These are phyloP conservation scores for Penicillium sp. DNA, from an alignment of 2,329 filamentous ascomycete species.

Conservation along the genomic window DNA sequence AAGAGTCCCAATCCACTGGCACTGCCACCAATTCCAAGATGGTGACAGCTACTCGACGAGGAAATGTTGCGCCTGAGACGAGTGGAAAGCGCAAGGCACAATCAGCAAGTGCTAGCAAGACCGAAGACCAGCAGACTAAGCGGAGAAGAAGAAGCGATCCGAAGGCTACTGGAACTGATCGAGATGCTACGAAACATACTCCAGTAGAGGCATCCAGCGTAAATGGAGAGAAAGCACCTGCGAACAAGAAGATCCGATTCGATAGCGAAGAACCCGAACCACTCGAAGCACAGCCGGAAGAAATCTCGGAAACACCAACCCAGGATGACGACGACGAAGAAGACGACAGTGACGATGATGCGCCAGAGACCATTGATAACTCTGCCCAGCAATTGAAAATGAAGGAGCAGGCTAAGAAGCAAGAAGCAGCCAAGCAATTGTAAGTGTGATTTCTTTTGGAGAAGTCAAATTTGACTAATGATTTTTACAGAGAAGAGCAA, in stretches of 20 bases:
- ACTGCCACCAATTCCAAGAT: slow-evolving; percentile 29
- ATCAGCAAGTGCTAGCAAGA: slow-evolving; percentile 19
- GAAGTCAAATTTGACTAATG: slow-evolving; percentile 19
- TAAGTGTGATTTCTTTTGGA: slow-evolving; percentile 20
- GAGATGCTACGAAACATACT: slow-evolving; percentile 11
- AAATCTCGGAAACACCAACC: slow-evolving; percentile 18
- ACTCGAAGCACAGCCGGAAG: slow-evolving; percentile 19
- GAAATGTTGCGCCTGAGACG: slow-evolving; percentile 22
- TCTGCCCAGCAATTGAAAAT: slow-evolving; percentile 39
- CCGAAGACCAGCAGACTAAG: slow-evolving; percentile 31
- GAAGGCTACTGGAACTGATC: slow-evolving; percentile 19
- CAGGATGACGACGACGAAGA: slow-evolving; percentile 28
- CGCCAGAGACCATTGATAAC: slow-evolving; percentile 44
- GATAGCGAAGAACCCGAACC: slow-evolving; percentile 42
- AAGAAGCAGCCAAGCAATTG: slow-evolving; percentile 38
- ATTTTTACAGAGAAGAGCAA: slow-evolving; percentile 36
- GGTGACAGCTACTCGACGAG: slow-evolving; percentile 35
- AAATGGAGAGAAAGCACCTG: slow-evolving; percentile 17
- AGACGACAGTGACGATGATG: slow-evolving; percentile 39
- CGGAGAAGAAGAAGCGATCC: slow-evolving; percentile 33
- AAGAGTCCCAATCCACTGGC: slow-evolving; percentile 9
- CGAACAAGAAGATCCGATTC: slow-evolving; percentile 35
- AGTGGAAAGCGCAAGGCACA: slow-evolving; percentile 37
- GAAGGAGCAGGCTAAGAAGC: slow-evolving; percentile 40
- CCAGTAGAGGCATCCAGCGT: slow-evolving; percentile 7